Percentiles rank a stretch among this genome's conserved stretches.
phyloP scores from a whole-genome alignment of 1,284 basidiomycete species.

The Boletellus deceptivus region DNA sequence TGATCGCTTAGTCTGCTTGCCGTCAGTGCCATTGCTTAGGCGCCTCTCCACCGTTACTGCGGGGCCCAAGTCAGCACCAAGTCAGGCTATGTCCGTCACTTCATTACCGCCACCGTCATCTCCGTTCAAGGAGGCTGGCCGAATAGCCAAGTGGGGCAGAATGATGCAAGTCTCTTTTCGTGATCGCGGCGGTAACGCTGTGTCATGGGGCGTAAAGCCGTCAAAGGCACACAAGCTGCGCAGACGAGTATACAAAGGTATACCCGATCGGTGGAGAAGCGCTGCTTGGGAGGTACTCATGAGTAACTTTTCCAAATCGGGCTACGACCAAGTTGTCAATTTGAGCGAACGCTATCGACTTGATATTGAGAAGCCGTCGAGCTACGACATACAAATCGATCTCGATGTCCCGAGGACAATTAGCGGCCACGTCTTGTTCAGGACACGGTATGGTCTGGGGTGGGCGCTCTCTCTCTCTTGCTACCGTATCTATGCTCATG shows the following conservation, averaged over 20 bases:
- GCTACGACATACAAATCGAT: constrained; percentile 96
- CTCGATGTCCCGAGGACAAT: constrained; percentile 97
- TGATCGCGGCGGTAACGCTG: constrained; percentile 77
- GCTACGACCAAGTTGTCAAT: constrained; percentile 41
- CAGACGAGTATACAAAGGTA: constrained; percentile 87
- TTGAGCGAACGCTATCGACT: constrained; percentile 60
- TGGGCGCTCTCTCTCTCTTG: constrained; percentile 40
- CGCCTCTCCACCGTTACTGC: constrained; percentile 50
- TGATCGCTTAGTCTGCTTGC: constrained; percentile 71
- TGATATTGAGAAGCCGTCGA: constrained; percentile 74
- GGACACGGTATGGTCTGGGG: constrained; percentile 94
- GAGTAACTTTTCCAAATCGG: constrained; percentile 46
- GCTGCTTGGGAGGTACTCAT: constrained; percentile 89
- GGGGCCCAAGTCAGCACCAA: constrained; percentile 41
- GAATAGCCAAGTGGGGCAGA: constrained; percentile 84
- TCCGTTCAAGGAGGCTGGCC: constrained; percentile 61
- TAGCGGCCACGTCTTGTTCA: constrained; percentile 91
- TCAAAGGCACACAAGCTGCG: constrained; percentile 66
- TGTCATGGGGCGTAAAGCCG: constrained; percentile 66
- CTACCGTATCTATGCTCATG: constrained; percentile 10
- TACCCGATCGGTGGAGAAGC: constrained; percentile 93
- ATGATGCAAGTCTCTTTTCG: constrained; percentile 75
- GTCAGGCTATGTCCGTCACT: constrained; percentile 40
- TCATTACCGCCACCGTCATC: constrained; percentile 47
- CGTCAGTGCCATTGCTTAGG: constrained; percentile 60